Percentiles rank a stretch among this genome's conserved stretches.
Evolutionary conservation across 768 basidiomycete species (phyloP).

Genomic region (Tubosaeta sp.): DNA sequence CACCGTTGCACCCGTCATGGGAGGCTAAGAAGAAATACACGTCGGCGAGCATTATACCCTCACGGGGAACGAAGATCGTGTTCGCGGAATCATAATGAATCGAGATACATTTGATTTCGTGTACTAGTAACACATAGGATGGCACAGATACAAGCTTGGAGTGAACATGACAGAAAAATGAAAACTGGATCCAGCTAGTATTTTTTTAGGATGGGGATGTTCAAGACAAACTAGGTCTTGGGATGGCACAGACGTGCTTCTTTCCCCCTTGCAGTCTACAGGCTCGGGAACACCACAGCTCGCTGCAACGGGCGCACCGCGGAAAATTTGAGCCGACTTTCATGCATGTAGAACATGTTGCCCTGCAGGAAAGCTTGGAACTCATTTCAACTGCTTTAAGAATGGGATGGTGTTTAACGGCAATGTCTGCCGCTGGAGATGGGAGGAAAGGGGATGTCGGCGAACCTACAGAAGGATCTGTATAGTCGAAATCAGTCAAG

Average conservation of each 20-base stretch:
- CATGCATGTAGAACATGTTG: slow-evolving; percentile 48
- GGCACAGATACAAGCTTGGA: neutral
- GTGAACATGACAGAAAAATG: neutral
- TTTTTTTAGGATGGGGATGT: neutral
- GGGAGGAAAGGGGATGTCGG: neutral
- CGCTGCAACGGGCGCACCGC: slow-evolving; percentile 54
- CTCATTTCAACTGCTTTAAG: slow-evolving; percentile 47
- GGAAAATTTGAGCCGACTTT: slow-evolving; percentile 55
- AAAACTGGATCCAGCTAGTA: neutral
- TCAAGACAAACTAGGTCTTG: slow-evolving; percentile 6
- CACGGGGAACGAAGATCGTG: slow-evolving; percentile 84
- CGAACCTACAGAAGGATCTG: slow-evolving; percentile 8
- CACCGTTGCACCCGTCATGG: slow-evolving; percentile 89
- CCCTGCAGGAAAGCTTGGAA: slow-evolving; percentile 45
- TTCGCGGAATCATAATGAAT: slow-evolving; percentile 26
- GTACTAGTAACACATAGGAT: too few species aligned
- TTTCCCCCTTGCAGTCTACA: slow-evolving; percentile 53
- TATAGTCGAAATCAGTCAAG: slow-evolving; percentile 21
- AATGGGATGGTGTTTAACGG: slow-evolving; percentile 36
- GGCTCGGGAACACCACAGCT: slow-evolving; percentile 61
- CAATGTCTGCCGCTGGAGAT: slow-evolving; percentile 18
- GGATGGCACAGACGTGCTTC: slow-evolving; percentile 43
- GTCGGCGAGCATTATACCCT: slow-evolving; percentile 54
- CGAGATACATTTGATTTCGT: neutral
- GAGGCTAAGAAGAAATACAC: slow-evolving; percentile 85